Evolutionary conservation across 805 yeast species (phyloP).

Genomic region (Cyberlindnera maclurae): DNA sequence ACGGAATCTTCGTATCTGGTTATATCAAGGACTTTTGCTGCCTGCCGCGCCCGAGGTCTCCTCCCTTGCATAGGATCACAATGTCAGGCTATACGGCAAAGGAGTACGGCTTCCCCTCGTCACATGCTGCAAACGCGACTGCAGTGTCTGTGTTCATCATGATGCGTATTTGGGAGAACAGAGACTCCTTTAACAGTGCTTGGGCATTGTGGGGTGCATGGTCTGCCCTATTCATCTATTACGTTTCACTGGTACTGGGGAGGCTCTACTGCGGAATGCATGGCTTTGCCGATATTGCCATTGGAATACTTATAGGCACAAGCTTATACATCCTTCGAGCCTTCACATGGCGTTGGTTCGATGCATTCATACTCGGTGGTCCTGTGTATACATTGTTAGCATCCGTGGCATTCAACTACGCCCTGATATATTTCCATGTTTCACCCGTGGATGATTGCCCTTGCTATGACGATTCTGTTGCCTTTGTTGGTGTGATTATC

Average conservation of each 20-base stretch:
- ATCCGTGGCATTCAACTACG: conserved; percentile 34
- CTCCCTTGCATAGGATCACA: conserved; percentile 86
- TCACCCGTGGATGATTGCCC: conserved; percentile 92
- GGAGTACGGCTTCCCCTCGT: conserved; percentile 93
- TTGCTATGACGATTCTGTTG: conserved; percentile 91
- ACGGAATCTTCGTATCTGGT: conserved; percentile 61
- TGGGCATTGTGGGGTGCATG: conserved; percentile 12
- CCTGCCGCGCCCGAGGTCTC: conserved; percentile 86
- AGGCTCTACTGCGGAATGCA: conserved; percentile 97
- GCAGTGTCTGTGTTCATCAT: conserved; percentile 57
- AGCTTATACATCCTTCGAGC: conserved; percentile 42
- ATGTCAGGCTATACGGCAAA: conserved; percentile 84
- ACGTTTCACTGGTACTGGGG: conserved; percentile 63
- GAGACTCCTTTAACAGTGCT: conserved; percentile 5
- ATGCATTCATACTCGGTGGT: conserved; percentile 32
- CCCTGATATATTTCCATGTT: conserved; percentile 61
- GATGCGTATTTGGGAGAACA: conserved; percentile 11
- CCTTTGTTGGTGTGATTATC: conserved; percentile 79
- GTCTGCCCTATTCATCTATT: conserved; percentile 37
- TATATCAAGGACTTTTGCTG: conserved; percentile 77
- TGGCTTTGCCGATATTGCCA: conserved; percentile 69
- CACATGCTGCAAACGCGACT: conserved; percentile 93
- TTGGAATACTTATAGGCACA: conserved; percentile 63
- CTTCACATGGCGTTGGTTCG: conserved; percentile 36
- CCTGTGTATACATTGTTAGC: conserved; percentile 28